phyloP scores from a whole-genome alignment of 495 filamentous ascomycete species.

The Apodospora peruviana region DNA sequence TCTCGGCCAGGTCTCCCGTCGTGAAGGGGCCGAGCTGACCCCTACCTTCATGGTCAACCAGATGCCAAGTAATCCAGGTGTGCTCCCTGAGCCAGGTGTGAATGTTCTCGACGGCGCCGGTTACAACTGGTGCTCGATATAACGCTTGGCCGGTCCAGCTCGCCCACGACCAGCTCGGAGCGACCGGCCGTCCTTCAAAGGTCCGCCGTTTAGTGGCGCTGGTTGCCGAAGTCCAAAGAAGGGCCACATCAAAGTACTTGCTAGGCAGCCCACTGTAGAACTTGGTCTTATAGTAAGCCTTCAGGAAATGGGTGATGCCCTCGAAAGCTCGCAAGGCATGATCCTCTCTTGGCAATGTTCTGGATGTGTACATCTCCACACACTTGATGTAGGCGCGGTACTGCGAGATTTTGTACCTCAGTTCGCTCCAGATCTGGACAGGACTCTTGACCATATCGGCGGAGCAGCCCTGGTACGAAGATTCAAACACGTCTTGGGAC shows the following conservation, averaged over 20 bases:
- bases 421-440: constrained; percentile 2
- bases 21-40: constrained; percentile 2
- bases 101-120: constrained; percentile 5
- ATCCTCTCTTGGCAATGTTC: background rate
- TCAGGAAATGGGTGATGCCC: constrained; percentile 1
- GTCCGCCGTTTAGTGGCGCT: background rate
- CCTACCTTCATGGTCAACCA: background rate
- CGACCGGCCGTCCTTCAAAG: background rate
- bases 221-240: constrained; percentile 3
- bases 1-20: background rate
- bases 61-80: constrained; percentile 4
- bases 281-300: background rate
- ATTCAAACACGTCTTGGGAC: constrained; percentile 3
- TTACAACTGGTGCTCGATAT: background rate
- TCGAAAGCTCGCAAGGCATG: constrained; percentile 1
- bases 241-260: constrained; percentile 1
- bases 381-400: constrained; percentile 6
- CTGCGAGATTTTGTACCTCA: background rate
- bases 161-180: constrained; percentile 6
- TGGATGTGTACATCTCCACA: constrained; percentile 1
- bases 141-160: constrained; percentile 2
- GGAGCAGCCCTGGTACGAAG: constrained; percentile 1
- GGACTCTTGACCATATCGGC: constrained; percentile 5
- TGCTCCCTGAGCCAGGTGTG: background rate
- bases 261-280: constrained; percentile 5